Base-by-base conservation (phyloP, 352 stramenopile genomes). In the Stramenopiles sp. region DNA sequence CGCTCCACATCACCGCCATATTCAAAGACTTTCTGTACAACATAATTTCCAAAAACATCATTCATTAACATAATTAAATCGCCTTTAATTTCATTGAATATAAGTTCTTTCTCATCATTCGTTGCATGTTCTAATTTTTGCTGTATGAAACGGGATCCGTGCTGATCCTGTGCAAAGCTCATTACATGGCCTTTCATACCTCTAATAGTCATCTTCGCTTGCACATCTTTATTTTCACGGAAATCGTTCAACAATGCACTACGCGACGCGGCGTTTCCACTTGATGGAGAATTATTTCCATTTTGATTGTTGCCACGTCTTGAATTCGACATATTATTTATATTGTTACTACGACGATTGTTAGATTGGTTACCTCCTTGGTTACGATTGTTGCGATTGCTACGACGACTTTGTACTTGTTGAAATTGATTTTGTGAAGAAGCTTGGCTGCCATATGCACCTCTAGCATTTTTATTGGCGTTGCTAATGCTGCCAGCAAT, bases 1-100 rank as follows among this genome's bases (percentile, higher is more conserved):
- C 94, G 90, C 80, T 97, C 92, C 23, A 93, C 85, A 27, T 85
- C 38, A 20, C 20, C 20, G 20, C 73, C 94, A 84, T 96, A 93
- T 78, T 98, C 92, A 79, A 98, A 92, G 33, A 98, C 89, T 81
- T 98, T 98, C 84, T 99, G 96, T 43, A 99, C 95, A 31, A 99
- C 95, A 81, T 99, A 99, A 84, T 99, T 99, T 23, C 96, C 96
- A 84, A 99, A 99, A 1, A 99, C 94, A 84, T 95, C 90, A 29
- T 83, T 92, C 90, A 95, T 95, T 63, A 95, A 81, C 63, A 86
- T 32, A 27, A 94, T 83, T 20, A 87, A 89, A 43, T 69, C 20
- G 53, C 27, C 53, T 27, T 69, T 69, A 7, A 93, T 83, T 81
- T 94, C 91, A 23, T 86, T 78, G 80, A 94, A 89, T 13, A 95